Conservation (phyloP, 179 eudicot species). For the Pouteria campechiana region DNA sequence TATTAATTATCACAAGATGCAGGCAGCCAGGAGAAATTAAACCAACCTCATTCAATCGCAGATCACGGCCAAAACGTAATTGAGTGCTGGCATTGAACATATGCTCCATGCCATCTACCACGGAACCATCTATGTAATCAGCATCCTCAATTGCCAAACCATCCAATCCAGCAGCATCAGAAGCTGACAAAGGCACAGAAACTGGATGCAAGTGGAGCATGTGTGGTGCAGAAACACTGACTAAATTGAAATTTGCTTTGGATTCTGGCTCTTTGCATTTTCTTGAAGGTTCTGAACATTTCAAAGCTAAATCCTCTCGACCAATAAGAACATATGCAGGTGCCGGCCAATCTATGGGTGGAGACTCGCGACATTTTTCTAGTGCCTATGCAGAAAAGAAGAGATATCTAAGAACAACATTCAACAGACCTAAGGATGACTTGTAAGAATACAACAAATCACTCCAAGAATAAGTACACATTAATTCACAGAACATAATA, state of each 20-base stretch:
- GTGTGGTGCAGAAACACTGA: conserved; percentile 84
- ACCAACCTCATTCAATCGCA: conserved; percentile 95
- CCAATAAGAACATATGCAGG: conserved; percentile 98
- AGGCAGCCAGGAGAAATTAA: not conserved
- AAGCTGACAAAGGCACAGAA: conserved; percentile 62
- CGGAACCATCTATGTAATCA: conserved; percentile 61
- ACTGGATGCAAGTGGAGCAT: conserved; percentile 90
- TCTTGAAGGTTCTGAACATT: conserved; percentile 30
- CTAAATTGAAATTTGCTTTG: conserved; percentile 42
- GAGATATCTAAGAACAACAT: not conserved
- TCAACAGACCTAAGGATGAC: not conserved
- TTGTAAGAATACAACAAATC: not conserved
- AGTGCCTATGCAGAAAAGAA: conserved; percentile 38
- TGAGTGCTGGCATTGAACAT: conserved; percentile 82
- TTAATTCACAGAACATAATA: too few relatives aligned
- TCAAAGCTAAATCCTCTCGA: conserved; percentile 89
- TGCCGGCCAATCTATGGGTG: conserved; percentile 95
- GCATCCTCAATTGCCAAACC: conserved; percentile 48
- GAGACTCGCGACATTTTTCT: conserved; percentile 94
- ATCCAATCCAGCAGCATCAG: conserved; percentile 54
- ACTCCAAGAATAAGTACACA: not conserved
- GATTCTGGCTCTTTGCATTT: conserved; percentile 48
- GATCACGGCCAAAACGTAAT: conserved; percentile 87
- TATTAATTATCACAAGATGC: too few relatives aligned
- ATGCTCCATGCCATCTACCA: conserved; percentile 94